These are phyloP conservation scores for Elsinoe ampelina DNA, from an alignment of 2,329 filamentous ascomycete species.

Conservation along the genomic window DNA sequence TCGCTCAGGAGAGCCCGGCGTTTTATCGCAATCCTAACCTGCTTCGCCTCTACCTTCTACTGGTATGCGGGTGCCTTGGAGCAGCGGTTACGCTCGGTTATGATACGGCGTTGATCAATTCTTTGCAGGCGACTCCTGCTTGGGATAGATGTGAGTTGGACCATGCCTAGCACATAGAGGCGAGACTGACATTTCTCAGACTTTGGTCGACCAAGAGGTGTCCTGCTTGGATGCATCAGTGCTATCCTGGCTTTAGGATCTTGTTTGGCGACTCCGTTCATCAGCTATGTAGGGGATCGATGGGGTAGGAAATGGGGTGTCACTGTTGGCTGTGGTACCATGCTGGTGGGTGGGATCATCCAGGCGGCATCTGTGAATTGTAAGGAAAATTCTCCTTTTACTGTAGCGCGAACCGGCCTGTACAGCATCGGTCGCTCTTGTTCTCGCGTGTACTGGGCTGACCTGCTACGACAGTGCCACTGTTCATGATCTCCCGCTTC, in stretches of 20 bases:
- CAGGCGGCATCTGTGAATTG: neutral
- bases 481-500: constrained; percentile 31
- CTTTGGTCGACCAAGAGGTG: neutral
- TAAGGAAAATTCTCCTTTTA: neutral
- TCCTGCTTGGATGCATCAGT: neutral
- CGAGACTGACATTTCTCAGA: neutral
- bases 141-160: neutral
- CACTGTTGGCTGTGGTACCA: neutral
- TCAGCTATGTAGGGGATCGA: neutral
- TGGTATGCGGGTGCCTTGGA: neutral
- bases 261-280: neutral
- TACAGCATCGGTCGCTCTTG: no score
- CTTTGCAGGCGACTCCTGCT: neutral
- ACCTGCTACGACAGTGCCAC: neutral
- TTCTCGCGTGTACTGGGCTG: neutral
- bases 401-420: no score
- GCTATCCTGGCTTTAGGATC: neutral
- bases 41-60: neutral
- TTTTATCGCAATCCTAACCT: neutral
- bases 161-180: neutral
- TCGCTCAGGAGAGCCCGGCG: neutral
- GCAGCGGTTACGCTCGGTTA: neutral
- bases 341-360: neutral
- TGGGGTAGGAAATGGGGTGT: neutral
- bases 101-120: neutral